Evolutionary conservation across 2,329 filamentous ascomycete genomes (phyloP), one percentile per base, ranked within the genome.

Genomic region (Clonostachys rhizophaga): DNA sequence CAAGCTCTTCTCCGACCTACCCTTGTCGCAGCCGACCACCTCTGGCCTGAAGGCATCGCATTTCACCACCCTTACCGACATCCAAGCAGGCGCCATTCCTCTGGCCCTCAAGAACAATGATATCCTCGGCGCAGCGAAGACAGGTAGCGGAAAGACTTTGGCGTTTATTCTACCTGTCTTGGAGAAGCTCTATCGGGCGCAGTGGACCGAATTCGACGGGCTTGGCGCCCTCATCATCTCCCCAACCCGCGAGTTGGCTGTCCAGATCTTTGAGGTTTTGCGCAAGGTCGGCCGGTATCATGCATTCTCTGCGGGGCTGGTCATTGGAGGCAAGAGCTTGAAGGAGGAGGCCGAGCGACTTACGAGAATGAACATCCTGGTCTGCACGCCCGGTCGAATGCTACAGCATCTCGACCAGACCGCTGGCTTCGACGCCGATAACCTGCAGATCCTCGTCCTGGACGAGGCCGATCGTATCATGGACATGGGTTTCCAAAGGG

Each of bases 401-500:
- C 71, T 97, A 56, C 94, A 99, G 67, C 94, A 99, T 66, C 75
- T 99, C 59, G 92, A 95, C 59, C 91, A 96, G 71, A 97, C 92
- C 0, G 89, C 90, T 1, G 84, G 86, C 16, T 87, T 99, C 61
- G 90, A 92, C 54, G 87, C 92, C 52, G 87, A 94, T 63, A 94
- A 95, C 62, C 66, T 99, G 53, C 89, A 95, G 69, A 88, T 99
- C 64, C 72, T 99, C 44, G 91, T 99, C 0, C 74, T 99, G 48
- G 94, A 99, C 58, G 94, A 99, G 66, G 94, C 94, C 4, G 94
- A 99, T 65, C 83, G 94, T 37, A 96, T 96, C 60, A 84, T 99
- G 78, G 94, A 99, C 61, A 94, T 97, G 90, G 94, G 94, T 6
- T 99, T 99, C 64, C 86, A 95, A 66, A 75, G 78, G 6, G 89